Conservation (phyloP, 352 stramenopile genomes). For the Phytophthora agathidicida region DNA sequence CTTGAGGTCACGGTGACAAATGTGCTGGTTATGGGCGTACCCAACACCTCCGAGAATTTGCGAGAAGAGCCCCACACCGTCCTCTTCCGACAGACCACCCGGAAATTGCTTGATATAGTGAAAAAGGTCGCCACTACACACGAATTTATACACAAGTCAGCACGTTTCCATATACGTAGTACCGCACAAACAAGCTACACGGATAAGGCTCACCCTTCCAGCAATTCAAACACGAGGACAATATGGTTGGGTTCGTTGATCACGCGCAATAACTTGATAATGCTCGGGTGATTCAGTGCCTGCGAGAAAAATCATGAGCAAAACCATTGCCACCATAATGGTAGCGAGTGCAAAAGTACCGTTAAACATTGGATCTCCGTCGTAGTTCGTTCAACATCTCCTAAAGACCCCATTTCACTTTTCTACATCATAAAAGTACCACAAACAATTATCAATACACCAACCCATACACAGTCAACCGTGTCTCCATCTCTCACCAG, state of each 20-base stretch:
- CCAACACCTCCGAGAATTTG: conserved; percentile 82
- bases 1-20: conserved; percentile 90
- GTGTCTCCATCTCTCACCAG: conserved; percentile 36
- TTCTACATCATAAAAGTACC: conserved; percentile 49
- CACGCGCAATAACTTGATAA: conserved; percentile 88
- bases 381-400: conserved; percentile 85
- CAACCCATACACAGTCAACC: neutral
- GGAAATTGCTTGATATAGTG: conserved; percentile 78
- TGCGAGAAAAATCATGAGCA: conserved; percentile 12
- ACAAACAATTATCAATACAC: neutral
- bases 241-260: conserved; percentile 89
- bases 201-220: conserved; percentile 81
- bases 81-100: conserved; percentile 64
- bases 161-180: too few species aligned
- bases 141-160: neutral
- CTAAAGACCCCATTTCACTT: conserved; percentile 88
- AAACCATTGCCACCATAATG: neutral
- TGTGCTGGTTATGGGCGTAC: conserved; percentile 91
- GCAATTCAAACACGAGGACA: conserved; percentile 86
- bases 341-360: conserved; percentile 35
- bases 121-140: conserved; percentile 75
- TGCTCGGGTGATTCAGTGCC: conserved; percentile 87
- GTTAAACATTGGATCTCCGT: conserved; percentile 90
- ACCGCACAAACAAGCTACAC: too few species aligned
- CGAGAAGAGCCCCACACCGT: conserved; percentile 66